phyloP scores from a whole-genome alignment of 352 stramenopile genomes.

The Phytophthora palmivora region DNA sequence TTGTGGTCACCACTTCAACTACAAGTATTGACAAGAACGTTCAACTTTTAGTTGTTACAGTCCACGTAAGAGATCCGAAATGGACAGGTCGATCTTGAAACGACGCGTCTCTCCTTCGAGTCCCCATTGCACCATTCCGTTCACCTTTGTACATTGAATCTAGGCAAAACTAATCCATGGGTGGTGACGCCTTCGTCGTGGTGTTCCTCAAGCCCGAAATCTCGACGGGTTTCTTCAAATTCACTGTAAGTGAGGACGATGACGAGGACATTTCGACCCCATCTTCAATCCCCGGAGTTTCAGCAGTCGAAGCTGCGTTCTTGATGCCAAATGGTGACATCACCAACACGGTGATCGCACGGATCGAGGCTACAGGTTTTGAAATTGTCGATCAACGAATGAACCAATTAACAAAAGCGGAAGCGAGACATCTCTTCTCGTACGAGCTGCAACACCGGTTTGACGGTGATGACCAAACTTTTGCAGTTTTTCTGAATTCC shows the following conservation, averaged over 20 bases:
- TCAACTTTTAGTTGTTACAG: background rate
- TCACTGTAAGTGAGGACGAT: slow-evolving; percentile 18
- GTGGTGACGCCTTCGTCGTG: slow-evolving; percentile 45
- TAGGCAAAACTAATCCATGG: slow-evolving; percentile 11
- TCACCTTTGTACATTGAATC: slow-evolving; percentile 2
- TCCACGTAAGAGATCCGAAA: slow-evolving; percentile 18
- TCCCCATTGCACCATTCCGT: slow-evolving; percentile 22
- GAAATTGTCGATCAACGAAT: slow-evolving; percentile 40
- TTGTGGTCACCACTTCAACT: slow-evolving; percentile 29
- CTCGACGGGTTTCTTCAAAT: slow-evolving; percentile 57
- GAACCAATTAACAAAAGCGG: slow-evolving; percentile 46
- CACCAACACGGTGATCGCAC: slow-evolving; percentile 38
- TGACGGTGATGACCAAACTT: slow-evolving; percentile 27
- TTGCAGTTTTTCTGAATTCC: slow-evolving; percentile 53
- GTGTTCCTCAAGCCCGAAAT: slow-evolving; percentile 72
- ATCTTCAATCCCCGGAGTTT: slow-evolving; percentile 45
- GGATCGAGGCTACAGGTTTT: slow-evolving; percentile 72
- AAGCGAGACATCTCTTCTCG: slow-evolving; percentile 50
- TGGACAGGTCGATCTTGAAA: slow-evolving; percentile 25
- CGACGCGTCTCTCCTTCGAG: slow-evolving; percentile 23
- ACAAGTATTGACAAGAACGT: slow-evolving; percentile 11
- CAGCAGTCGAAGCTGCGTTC: slow-evolving; percentile 46
- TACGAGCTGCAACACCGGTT: slow-evolving; percentile 44
- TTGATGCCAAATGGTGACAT: slow-evolving; percentile 53
- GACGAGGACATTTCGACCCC: background rate